Evolutionary conservation across 768 basidiomycete genomes (phyloP).

Genomic region (Boletus rufocinnamomeus): DNA sequence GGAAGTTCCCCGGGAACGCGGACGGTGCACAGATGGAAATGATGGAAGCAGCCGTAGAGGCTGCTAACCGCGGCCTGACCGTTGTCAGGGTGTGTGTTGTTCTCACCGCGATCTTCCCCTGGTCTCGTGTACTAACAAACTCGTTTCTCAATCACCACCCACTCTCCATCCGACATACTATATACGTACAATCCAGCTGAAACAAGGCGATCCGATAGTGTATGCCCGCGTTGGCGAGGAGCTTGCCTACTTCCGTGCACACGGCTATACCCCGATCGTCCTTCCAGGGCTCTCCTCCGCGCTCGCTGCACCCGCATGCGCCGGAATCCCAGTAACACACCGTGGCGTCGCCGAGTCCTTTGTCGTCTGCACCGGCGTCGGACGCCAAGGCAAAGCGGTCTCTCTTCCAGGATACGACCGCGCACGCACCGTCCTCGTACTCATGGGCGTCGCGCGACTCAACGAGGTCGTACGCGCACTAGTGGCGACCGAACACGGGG

Average conservation of each 20-base stretch:
- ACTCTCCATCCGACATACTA: neutral
- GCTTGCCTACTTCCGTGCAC: conserved; percentile 85
- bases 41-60: conserved; percentile 89
- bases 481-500: conserved; percentile 28
- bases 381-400: conserved; percentile 79
- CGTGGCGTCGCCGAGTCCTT: conserved; percentile 91
- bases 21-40: conserved; percentile 94
- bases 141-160: neutral
- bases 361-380: conserved; percentile 92
- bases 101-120: neutral
- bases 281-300: conserved; percentile 91
- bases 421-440: conserved; percentile 73
- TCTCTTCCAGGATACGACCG: conserved; percentile 87
- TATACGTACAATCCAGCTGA: conserved; percentile 54
- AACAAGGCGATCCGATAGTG: conserved; percentile 96
- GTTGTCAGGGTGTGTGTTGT: conserved; percentile 75
- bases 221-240: conserved; percentile 97
- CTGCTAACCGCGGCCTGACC: conserved; percentile 73
- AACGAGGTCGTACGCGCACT: conserved; percentile 69
- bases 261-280: conserved; percentile 81
- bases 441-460: conserved; percentile 96
- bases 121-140: neutral
- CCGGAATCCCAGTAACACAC: conserved; percentile 92
- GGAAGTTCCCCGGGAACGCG: conserved; percentile 97
- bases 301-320: conserved; percentile 86